Conservation (phyloP, 2,329 filamentous ascomycete species). For the Microsporum canis region DNA sequence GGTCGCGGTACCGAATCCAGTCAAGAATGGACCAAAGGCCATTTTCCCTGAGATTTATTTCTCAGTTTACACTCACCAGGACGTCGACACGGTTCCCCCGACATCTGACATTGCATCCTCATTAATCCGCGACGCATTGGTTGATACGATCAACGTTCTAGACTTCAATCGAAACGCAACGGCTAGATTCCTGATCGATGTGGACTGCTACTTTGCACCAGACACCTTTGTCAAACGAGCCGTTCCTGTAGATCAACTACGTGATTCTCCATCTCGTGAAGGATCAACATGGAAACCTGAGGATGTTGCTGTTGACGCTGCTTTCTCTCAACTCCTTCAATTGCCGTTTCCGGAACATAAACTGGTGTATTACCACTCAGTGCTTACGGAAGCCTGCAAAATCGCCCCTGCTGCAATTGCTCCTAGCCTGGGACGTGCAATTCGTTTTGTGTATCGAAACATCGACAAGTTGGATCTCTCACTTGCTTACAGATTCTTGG, state of each 20-base stretch:
- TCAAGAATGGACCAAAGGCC: constrained; percentile 61
- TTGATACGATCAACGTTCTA: constrained; percentile 87
- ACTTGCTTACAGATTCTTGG: constrained; percentile 73
- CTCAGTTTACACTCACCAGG: constrained; percentile 80
- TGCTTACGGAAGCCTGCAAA: constrained; percentile 92
- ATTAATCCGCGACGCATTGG: constrained; percentile 70
- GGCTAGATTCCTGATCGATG: constrained; percentile 80
- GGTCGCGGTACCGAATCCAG: constrained; percentile 62
- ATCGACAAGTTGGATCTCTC: constrained; percentile 76
- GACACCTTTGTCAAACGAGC: constrained; percentile 88
- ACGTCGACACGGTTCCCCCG: constrained; percentile 76
- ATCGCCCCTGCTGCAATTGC: constrained; percentile 93
- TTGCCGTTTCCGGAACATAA: constrained; percentile 83
- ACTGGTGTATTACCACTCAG: constrained; percentile 89
- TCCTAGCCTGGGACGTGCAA: constrained; percentile 82
- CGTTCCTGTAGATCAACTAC: constrained; percentile 80
- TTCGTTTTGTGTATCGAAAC: constrained; percentile 79
- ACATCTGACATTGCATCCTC: constrained; percentile 65
- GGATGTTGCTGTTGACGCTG: constrained; percentile 91
- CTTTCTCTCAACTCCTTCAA: constrained; percentile 89
- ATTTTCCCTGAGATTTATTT: constrained; percentile 90
- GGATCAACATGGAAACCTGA: constrained; percentile 90
- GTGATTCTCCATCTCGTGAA: constrained; percentile 50
- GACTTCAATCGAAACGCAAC: constrained; percentile 83
- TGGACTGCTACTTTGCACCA: constrained; percentile 87